Conservation (phyloP, 345 rosid species). For the Bruguiera gymnorhiza region DNA sequence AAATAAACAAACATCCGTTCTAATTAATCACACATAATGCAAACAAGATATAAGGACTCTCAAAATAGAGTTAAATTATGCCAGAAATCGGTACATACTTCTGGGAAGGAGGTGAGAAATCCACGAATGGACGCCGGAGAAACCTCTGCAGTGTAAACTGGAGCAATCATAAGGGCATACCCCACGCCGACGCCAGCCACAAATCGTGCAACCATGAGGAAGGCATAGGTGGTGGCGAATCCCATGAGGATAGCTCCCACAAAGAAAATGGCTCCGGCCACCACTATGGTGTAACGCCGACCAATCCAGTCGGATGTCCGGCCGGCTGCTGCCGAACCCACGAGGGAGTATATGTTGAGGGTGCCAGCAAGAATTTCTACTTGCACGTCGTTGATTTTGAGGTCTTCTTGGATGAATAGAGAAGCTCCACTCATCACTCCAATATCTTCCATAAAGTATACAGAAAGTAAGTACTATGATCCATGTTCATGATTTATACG, state of each 20-base stretch:
- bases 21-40: too few species aligned
- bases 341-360: constrained; percentile 58
- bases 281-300: constrained; percentile 78
- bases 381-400: constrained; percentile 39
- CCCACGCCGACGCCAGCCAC: constrained; percentile 91
- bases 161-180: constrained; percentile 90
- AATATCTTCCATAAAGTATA: constrained; percentile 39
- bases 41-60: background rate
- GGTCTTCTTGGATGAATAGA: constrained; percentile 44
- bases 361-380: constrained; percentile 60
- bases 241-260: constrained; percentile 88
- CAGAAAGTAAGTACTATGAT: background rate
- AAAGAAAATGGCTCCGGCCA: constrained; percentile 79
- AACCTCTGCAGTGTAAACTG: constrained; percentile 84
- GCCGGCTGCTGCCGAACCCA: constrained; percentile 84
- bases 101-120: constrained; percentile 87
- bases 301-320: constrained; percentile 92
- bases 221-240: constrained; percentile 67
- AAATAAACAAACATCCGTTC: too few species aligned
- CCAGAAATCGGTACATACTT: constrained; percentile 34
- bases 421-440: constrained; percentile 92
- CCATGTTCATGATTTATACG: background rate
- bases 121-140: constrained; percentile 93
- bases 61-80: background rate
- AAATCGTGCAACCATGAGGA: constrained; percentile 88